Base-by-base conservation (phyloP, 805 yeast genomes). In the Teunomyces lycoperdinae region DNA sequence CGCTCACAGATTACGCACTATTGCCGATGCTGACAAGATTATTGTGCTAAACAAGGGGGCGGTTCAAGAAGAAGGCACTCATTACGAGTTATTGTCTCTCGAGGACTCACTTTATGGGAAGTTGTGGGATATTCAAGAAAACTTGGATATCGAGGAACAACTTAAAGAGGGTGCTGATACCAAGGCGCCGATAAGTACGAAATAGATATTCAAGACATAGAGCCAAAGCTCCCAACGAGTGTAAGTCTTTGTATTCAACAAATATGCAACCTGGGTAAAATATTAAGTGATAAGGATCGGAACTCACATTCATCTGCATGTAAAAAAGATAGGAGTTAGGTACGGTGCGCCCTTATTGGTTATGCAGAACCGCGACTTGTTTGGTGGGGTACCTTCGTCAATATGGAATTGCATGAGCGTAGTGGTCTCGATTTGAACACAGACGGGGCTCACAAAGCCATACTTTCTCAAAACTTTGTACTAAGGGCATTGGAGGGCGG, bases 121-220 rank as follows among this genome's bases (percentile, higher is more conserved):
- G 50, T 74, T 94, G 60, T 94, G 99, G 99, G 79, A 84, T 57
- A 89, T 95, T 40, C 99, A 94, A 71, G 97, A 92, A 64, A 79
- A 84, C 55, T 67, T 86, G 85, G 53, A 49, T 29, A 46, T 53
- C 7, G 56, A 51, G 7, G 47, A 47, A 38, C 49, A 48, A 29
- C 47, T 51, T 40, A 38, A 16, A 30, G 26, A 32, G n/a, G 44
- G 31, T 9, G 46, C n/a, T 20, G 24, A 20, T 20, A 2, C 24
- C 6, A 20, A 20, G 24, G 24, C 6, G 6, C 5, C 6, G 6
- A 20, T n/a, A 17, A 29, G 17, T n/a, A 29, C 20, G 27, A 30
- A 14, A 7, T n/a, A 42, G 16, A 16, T 10, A 32, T 32, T 32
- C 17, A 2, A 14, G 9, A 6, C 9, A 7, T 8, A 13, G 34